Percentiles rank a stretch among this genome's conserved stretches.
phyloP scores from a whole-genome alignment of 192 early-diverging fungal genomes.

The Rhizoclosmatium globosum region DNA sequence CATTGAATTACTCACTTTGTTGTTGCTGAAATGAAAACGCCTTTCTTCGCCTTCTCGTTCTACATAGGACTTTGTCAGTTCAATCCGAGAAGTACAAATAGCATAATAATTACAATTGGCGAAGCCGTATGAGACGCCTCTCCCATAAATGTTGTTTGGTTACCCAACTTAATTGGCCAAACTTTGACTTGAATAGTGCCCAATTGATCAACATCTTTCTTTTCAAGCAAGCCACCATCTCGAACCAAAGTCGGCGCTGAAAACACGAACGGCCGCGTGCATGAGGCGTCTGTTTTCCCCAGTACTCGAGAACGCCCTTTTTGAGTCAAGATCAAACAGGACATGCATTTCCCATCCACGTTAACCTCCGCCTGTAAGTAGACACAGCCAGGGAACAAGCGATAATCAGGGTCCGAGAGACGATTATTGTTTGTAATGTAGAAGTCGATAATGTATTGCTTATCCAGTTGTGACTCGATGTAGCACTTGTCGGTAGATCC shows the following conservation, averaged over 20 bases:
- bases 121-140: neutral
- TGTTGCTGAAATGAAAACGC: slow-evolving; percentile 12
- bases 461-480: neutral
- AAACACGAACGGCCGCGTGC: neutral
- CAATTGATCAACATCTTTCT: neutral
- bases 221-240: slow-evolving; percentile 3
- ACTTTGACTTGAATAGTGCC: slow-evolving; percentile 9
- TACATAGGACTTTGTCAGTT: neutral
- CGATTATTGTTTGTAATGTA: neutral
- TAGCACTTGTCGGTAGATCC: neutral
- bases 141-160: too few species aligned
- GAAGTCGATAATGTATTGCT: neutral
- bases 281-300: neutral
- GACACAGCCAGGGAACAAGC: neutral
- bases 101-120: neutral
- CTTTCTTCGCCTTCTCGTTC: slow-evolving; percentile 17
- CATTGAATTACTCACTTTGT: neutral
- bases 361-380: neutral
- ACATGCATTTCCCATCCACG: neutral
- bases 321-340: neutral
- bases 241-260: slow-evolving; percentile 1
- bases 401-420: neutral
- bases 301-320: neutral
- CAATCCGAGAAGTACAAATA: neutral
- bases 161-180: neutral